Evolutionary conservation across 305 asterid genomes (phyloP), one percentile per base, ranked within the genome.

Genomic region (Rubia occidens): DNA sequence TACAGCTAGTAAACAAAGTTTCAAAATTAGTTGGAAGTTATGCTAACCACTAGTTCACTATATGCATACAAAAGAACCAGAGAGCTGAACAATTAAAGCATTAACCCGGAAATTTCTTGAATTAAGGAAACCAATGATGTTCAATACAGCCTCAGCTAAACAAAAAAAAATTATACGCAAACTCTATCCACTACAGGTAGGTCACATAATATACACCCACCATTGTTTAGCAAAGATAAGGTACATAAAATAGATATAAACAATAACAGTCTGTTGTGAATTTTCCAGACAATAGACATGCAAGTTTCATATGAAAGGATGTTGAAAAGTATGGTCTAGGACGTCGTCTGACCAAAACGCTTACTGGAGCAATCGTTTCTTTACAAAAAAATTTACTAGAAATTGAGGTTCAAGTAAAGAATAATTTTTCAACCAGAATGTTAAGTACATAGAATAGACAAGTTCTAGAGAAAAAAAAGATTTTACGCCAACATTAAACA

Each of bases 31-130:
- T 45, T 35, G 51, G 68, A n/a, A 70, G 60, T 20, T n/a, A 60
- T 43, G 35, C 39, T 9, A 44, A 20, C 18, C 21, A 26, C 58
- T 43, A 21, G 15, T 21, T 15, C n/a, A 14, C 20, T 14, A 60
- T 13, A 60, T 60, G 44, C 17, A 70, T 47, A 59, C 53, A 61
- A 29, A 49, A 37, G 24, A 60, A 49, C 63, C 65, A 62, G 18
- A 62, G 54, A 20, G 53, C 21, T 64, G 54, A 55, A 61, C 49
- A 58, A 14, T 11, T 42, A 1, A 13, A 20, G 60, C 60, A 55
- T 55, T 55, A 4, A 55, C 29, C 26, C 8, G 60, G 58, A 51
- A 3, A 51, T 15, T 4, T 44, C 39, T 14, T 49, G 43, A 24
- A 59, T 3, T 20, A 9, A 10, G 21, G 21, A 20, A 59, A 11